These are phyloP conservation scores for Penicillium cataractarum DNA, from an alignment of 495 filamentous ascomycete genomes.

Conservation along the genomic window DNA sequence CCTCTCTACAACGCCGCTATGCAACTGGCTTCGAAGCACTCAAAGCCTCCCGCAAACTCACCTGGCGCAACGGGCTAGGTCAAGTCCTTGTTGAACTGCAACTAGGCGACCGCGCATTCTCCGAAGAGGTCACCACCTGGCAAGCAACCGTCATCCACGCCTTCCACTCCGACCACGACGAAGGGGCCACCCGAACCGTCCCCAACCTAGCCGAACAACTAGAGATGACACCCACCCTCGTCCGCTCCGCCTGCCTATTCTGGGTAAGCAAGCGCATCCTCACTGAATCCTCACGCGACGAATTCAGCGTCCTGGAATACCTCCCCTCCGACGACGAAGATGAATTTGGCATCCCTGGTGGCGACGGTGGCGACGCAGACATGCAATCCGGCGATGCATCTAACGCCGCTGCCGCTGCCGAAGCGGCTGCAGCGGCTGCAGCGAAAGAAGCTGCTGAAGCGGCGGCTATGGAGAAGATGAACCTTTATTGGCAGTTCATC, in stretches of 20 bases:
- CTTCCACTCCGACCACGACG: constrained; percentile 59
- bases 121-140: constrained; percentile 77
- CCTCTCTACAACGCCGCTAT: constrained; percentile 68
- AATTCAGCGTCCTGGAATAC: constrained; percentile 66
- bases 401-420: constrained; percentile 50
- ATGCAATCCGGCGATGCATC: constrained; percentile 35
- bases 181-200: constrained; percentile 55
- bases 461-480: constrained; percentile 72
- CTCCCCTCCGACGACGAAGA: constrained; percentile 52
- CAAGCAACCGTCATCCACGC: constrained; percentile 90
- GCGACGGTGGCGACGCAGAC: constrained; percentile 9
- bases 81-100: constrained; percentile 81
- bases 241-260: constrained; percentile 78
- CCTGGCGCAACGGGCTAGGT: constrained; percentile 83
- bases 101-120: constrained; percentile 76
- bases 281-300: constrained; percentile 54
- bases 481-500: constrained; percentile 88
- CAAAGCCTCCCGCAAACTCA: constrained; percentile 81
- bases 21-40: constrained; percentile 74
- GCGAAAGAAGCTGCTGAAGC: constrained; percentile 50
- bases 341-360: constrained; percentile 25
- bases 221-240: constrained; percentile 75
- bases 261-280: constrained; percentile 85
- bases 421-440: constrained; percentile 52
- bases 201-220: constrained; percentile 65